A percentile compares a stretch with the other conserved stretches of the same genome.
Conservation (phyloP, 2,329 filamentous ascomycete species). For the Claviceps sorghi region DNA sequence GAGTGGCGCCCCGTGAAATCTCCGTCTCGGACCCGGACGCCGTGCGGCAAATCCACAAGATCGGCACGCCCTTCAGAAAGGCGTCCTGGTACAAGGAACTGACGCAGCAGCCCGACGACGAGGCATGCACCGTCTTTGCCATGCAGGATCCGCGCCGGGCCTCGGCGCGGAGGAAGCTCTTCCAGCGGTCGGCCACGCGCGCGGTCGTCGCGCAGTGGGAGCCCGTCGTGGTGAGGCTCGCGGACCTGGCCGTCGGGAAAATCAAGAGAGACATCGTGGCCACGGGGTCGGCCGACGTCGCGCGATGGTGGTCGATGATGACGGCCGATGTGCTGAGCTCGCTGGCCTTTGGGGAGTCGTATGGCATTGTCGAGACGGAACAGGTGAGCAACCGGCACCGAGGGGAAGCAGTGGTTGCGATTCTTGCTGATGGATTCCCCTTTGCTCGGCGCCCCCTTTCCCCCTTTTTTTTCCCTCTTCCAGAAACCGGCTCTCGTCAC, state of each 20-base stretch:
- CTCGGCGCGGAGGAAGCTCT: not conserved
- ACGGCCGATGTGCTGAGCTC: not conserved
- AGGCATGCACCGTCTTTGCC: not conserved
- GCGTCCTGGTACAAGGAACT: not conserved
- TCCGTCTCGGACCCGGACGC: not conserved
- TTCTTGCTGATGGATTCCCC: not conserved
- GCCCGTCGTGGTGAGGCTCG: not conserved
- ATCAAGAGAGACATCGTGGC: not conserved
- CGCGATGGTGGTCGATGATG: constrained; percentile 2
- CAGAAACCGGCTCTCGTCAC: not conserved
- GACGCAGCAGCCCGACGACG: not conserved
- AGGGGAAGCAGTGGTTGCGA: not conserved
- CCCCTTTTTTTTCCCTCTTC: not conserved
- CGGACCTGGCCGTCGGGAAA: not conserved
- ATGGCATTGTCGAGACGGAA: not conserved
- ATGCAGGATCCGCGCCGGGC: not conserved
- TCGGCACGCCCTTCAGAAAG: not conserved
- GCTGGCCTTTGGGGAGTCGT: not conserved
- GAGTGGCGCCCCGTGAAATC: not conserved
- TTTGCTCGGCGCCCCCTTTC: too few species aligned
- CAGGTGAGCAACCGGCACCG: not conserved
- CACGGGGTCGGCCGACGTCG: not conserved
- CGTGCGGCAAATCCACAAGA: not conserved
- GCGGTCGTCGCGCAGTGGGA: not conserved
- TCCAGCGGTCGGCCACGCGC: not conserved